Evolutionary conservation across 306 rosid genomes (phyloP).

Genomic region (Ormosia emarginata): DNA sequence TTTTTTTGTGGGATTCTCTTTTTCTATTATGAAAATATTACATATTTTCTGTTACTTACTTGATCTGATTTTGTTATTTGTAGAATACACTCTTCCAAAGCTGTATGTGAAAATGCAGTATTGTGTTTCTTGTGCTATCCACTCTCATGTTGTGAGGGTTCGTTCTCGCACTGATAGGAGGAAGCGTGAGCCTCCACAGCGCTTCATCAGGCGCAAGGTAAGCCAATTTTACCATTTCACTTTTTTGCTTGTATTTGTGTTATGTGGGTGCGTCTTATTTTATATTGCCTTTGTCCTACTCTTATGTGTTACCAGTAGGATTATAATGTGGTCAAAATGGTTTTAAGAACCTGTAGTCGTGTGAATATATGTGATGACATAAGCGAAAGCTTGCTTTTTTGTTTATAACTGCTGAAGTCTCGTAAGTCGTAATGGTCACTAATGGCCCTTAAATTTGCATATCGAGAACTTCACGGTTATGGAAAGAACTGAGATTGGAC

Average conservation of each 20-base stretch:
- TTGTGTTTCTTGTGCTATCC: constrained; percentile 95
- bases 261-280: background rate
- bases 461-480: background rate
- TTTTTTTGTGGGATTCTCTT: background rate
- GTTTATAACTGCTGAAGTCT: no score
- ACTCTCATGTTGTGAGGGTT: constrained; percentile 96
- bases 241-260: background rate
- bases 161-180: constrained; percentile 83
- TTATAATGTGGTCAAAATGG: background rate
- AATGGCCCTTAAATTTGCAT: background rate
- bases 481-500: background rate
- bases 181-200: constrained; percentile 86
- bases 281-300: background rate
- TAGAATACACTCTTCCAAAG: constrained; percentile 89
- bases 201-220: constrained; percentile 85
- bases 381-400: background rate
- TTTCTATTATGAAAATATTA: background rate
- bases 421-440: background rate
- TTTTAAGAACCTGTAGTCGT: background rate
- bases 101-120: constrained; percentile 96
- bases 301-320: background rate
- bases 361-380: background rate
- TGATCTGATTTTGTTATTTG: background rate
- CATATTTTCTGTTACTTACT: background rate
- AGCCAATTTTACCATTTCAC: background rate